Conservation (phyloP, 495 filamentous ascomycete species). For the Penicillium canariense region DNA sequence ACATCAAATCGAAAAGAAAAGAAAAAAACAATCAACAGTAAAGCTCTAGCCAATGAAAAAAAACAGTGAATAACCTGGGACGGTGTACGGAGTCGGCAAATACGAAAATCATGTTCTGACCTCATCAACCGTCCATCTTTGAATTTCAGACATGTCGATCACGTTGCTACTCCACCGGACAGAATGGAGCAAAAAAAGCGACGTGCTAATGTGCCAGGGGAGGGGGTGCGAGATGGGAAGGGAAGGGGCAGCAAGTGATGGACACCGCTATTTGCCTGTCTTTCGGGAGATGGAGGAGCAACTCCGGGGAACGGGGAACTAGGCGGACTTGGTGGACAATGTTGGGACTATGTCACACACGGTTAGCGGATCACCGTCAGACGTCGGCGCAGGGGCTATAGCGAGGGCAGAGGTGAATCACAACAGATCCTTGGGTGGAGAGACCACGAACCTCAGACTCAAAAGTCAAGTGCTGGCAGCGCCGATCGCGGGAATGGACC, state of each 20-base stretch:
- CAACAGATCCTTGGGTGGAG: constrained; percentile 6
- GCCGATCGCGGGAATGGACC: constrained; percentile 8
- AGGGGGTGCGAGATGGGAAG: background rate
- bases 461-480: constrained; percentile 11
- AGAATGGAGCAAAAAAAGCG: background rate
- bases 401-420: no score
- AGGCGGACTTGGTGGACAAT: background rate
- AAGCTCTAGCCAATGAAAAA: constrained; percentile 6
- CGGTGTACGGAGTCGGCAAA: constrained; percentile 6
- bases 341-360: background rate
- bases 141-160: constrained; percentile 38
- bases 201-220: background rate
- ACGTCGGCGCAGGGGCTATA: background rate
- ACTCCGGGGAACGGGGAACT: background rate
- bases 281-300: constrained; percentile 1
- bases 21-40: no score
- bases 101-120: constrained; percentile 22
- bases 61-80: constrained; percentile 9
- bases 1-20: background rate
- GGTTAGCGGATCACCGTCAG: constrained; percentile 1
- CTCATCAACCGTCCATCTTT: constrained; percentile 46
- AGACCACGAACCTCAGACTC: background rate
- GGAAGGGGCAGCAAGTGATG: background rate
- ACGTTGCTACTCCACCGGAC: background rate
- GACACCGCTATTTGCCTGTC: constrained; percentile 20